A percentile compares a stretch with the other conserved stretches of the same genome.
phyloP scores from a whole-genome alignment of 768 basidiomycete species.

The Boletus rubescentipes region DNA sequence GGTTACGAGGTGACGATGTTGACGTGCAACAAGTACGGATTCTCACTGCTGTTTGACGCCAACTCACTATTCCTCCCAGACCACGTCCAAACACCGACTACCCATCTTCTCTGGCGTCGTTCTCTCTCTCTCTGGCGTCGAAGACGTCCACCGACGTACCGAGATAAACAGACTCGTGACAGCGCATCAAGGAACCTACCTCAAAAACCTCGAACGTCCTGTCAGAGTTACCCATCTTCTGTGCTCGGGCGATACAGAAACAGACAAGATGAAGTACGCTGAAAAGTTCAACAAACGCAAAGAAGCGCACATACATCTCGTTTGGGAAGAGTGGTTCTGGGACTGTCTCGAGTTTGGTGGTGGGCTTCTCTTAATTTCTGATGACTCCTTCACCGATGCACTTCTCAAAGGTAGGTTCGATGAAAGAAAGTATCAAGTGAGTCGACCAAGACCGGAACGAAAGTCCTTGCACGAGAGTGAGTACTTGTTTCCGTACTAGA shows the following conservation, averaged over 20 bases:
- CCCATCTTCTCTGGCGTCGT: slow-evolving; percentile 70
- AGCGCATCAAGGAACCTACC: slow-evolving; percentile 62
- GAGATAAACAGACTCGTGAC: slow-evolving; percentile 64
- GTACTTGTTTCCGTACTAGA: neutral
- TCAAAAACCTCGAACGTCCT: slow-evolving; percentile 74
- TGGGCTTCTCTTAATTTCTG: slow-evolving; percentile 19
- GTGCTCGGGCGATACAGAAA: slow-evolving; percentile 62
- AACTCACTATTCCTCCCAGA: slow-evolving; percentile 40
- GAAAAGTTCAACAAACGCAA: slow-evolving; percentile 67
- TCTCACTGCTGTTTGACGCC: neutral
- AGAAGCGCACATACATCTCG: slow-evolving; percentile 72
- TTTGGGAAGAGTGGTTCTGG: slow-evolving; percentile 99
- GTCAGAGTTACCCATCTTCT: slow-evolving; percentile 84
- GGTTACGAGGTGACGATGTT: slow-evolving; percentile 81
- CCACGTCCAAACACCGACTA: slow-evolving; percentile 57
- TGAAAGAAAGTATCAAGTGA: slow-evolving; percentile 58
- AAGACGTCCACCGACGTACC: slow-evolving; percentile 56
- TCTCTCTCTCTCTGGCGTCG: slow-evolving; percentile 75
- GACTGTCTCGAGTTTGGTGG: slow-evolving; percentile 81
- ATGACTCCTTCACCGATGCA: neutral
- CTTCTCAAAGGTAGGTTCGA: slow-evolving; percentile 55
- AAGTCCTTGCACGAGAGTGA: slow-evolving; percentile 33
- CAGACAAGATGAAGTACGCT: slow-evolving; percentile 79
- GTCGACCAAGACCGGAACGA: slow-evolving; percentile 59
- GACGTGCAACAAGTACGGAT: slow-evolving; percentile 56